Evolutionary conservation across 225 moss, liverwort and hornwort genomes (phyloP).

Genomic region (Antitrichia curtipendula): DNA sequence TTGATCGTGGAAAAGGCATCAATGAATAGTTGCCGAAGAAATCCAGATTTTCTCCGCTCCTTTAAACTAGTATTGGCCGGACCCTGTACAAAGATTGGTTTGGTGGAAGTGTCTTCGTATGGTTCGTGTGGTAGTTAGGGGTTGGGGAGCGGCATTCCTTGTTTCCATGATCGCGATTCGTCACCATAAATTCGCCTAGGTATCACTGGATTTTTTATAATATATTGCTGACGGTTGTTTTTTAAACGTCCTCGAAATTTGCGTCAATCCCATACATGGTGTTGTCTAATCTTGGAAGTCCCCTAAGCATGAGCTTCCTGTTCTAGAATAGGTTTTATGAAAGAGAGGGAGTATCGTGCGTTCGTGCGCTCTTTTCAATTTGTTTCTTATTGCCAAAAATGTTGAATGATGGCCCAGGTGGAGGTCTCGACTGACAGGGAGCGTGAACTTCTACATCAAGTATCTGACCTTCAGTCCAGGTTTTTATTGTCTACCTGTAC

Average conservation of each 20-base stretch:
- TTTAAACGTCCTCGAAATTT: background rate
- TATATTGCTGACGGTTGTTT: background rate
- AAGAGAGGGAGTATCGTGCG: background rate
- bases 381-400: background rate
- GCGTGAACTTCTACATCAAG: conserved; percentile 50
- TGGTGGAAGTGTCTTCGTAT: background rate
- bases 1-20: background rate
- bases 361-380: background rate
- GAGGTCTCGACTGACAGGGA: conserved; percentile 40
- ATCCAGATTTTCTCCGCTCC: background rate
- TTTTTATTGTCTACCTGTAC: background rate
- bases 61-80: background rate
- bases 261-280: background rate
- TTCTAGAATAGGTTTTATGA: background rate
- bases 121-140: background rate
- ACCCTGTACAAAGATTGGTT: background rate
- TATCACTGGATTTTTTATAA: background rate
- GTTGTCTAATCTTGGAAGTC: background rate
- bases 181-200: background rate
- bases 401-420: conserved; percentile 5
- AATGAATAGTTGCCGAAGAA: background rate
- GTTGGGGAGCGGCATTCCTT: background rate
- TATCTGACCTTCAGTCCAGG: conserved; percentile 51
- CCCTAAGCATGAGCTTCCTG: background rate
- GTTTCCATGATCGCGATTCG: background rate